These are phyloP conservation scores for Arabidopsis lyrata DNA, from an alignment of 441 rosid species.

Conservation along the genomic window DNA sequence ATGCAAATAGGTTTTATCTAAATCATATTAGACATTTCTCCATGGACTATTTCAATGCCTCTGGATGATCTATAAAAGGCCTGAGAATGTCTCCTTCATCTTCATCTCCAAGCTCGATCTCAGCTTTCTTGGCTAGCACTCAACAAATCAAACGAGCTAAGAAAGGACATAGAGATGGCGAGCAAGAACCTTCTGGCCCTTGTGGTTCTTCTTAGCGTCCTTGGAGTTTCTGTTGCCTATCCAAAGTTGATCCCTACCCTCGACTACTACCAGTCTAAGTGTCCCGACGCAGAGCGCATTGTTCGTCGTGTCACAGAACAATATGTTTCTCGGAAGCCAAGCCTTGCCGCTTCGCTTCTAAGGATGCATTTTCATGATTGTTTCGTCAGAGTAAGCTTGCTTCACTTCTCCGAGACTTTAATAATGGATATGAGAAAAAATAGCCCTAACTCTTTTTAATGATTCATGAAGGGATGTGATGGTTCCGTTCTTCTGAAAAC, in stretches of 20 bases:
- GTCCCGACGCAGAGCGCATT: constrained; percentile 55
- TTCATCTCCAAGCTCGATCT: constrained; percentile 31
- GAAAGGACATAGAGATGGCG: constrained; percentile 39
- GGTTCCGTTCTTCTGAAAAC: constrained; percentile 57
- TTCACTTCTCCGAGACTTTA: not conserved
- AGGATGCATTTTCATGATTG: constrained; percentile 80
- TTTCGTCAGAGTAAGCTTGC: constrained; percentile 61
- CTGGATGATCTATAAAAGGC: constrained; percentile 24
- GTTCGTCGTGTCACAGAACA: constrained; percentile 36
- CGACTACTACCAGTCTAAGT: constrained; percentile 48
- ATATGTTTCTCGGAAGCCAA: constrained; percentile 49
- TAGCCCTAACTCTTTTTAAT: not conserved
- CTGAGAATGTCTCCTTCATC: not conserved
- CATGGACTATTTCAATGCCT: constrained; percentile 16
- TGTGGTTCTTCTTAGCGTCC: constrained; percentile 39
- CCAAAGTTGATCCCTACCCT: constrained; percentile 36
- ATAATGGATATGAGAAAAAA: not conserved
- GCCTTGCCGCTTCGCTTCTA: constrained; percentile 61
- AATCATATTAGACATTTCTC: constrained; percentile 20
- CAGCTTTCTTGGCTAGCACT: constrained; percentile 30
- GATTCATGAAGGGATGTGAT: constrained; percentile 57
- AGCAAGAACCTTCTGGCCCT: constrained; percentile 41
- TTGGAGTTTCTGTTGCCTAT: constrained; percentile 39
- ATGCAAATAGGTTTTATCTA: constrained; percentile 32
- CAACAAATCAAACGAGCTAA: constrained; percentile 2